These are phyloP conservation scores for Lyophyllum semitale DNA, from an alignment of 768 basidiomycete genomes.

Conservation along the genomic window DNA sequence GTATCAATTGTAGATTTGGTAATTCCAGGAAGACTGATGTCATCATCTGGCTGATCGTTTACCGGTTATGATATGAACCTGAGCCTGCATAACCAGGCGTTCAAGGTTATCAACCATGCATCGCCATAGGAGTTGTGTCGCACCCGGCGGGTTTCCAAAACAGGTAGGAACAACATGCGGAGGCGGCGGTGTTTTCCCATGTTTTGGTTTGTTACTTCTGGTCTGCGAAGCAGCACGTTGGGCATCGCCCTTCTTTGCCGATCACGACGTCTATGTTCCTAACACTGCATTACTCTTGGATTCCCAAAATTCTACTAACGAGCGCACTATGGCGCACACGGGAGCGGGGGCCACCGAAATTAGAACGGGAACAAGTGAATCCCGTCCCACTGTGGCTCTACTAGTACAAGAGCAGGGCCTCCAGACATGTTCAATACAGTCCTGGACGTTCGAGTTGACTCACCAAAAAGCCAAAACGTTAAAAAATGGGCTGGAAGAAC, in stretches of 20 bases:
- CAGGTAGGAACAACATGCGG: constrained; percentile 22
- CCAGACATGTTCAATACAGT: constrained; percentile 11
- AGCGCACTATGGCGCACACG: constrained; percentile 23
- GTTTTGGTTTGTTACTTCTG: constrained; percentile 17
- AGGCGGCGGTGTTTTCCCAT: constrained; percentile 20
- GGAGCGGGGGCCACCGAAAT: constrained; percentile 9
- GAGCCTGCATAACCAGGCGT: not conserved
- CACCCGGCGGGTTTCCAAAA: constrained; percentile 27
- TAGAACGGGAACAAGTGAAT: constrained; percentile 26
- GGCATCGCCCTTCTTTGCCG: constrained; percentile 26
- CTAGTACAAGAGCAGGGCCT: constrained; percentile 23
- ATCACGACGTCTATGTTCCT: constrained; percentile 25
- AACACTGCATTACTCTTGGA: constrained; percentile 31
- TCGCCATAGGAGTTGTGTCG: constrained; percentile 28
- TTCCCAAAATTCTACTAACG: constrained; percentile 18
- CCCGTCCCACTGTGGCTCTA: constrained; percentile 20
- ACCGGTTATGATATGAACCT: constrained; percentile 7
- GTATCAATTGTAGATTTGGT: not conserved
- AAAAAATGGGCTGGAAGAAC: constrained; percentile 61
- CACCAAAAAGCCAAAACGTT: constrained; percentile 17
- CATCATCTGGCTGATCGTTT: not conserved
- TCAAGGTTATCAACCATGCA: constrained; percentile 15
- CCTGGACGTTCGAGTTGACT: constrained; percentile 16
- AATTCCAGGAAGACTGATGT: not conserved
- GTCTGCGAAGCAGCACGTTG: constrained; percentile 17